Evolutionary conservation across 208 protist species (phyloP), one percentile per base, ranked within the genome.

Genomic region (Trypanosoma grayi): DNA sequence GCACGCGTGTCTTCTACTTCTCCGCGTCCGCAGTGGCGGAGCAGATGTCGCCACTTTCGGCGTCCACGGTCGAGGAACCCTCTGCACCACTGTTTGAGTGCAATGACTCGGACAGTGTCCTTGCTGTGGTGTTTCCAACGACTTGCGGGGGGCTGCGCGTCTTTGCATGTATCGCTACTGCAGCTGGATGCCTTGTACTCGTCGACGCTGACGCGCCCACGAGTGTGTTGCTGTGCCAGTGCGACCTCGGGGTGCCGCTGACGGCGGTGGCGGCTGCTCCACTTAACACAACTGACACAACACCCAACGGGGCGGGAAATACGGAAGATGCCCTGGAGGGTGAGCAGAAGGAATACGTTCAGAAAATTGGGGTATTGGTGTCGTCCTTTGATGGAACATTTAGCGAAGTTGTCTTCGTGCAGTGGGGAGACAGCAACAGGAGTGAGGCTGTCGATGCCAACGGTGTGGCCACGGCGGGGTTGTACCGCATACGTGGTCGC

Each of bases 401-500:
- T 57, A 73, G 58, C 25, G 66, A 73, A 39, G 59, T 73, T 31
- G 4, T 54, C 30, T 51, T 66, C 60, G 34, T 73, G 36, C 43
- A 52, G 13, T 73, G 58, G 46, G 54, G n/a, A n/a, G n/a, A 25
- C 2, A 22, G 25, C 14, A 50, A 44, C 6, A 44, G 28, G 30
- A 33, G 44, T 14, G 30, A 27, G 31, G 50, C 11, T 20, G 7
- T 34, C 10, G 13, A 41, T 28, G 24, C 24, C 2, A 45, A 63
- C 4, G 43, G 13, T 13, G 47, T 57, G 56, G 50, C 52, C 4
- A 68, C 74, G 11, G 28, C 31, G 2, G 79, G 74, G 0, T 64
- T 86, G 7, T 90, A 85, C 46, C 74, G 83, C 10, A 66, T 85
- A 16, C 52, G 66, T 24, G 83, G 79, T 37, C 44, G 48, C 41